phyloP scores from a whole-genome alignment of 495 filamentous ascomycete genomes.

The Coniosporium apollinis region DNA sequence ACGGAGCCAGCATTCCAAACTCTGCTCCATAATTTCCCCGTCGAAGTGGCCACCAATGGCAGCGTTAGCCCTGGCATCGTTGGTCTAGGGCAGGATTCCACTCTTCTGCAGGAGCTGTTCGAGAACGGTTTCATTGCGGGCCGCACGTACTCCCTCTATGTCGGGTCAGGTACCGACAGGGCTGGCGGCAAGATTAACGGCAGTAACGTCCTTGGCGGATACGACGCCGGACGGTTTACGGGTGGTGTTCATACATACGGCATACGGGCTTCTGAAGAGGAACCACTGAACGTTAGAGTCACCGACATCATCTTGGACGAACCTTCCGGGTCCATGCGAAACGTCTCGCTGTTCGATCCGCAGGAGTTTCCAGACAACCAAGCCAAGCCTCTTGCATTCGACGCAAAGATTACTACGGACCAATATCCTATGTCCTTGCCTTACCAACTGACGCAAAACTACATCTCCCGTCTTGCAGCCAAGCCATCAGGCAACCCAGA shows the following conservation, averaged over 20 bases:
- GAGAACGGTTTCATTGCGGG: slow-evolving; percentile 13
- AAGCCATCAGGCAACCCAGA: slow-evolving; percentile 12
- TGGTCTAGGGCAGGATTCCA: slow-evolving; percentile 17
- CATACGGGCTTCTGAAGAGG: slow-evolving; percentile 7
- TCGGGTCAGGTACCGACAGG: slow-evolving; percentile 13
- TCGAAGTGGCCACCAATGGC: slow-evolving; percentile 11
- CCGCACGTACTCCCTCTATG: slow-evolving; percentile 18
- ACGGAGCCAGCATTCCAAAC: slow-evolving; percentile 14
- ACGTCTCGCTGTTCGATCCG: slow-evolving; percentile 16
- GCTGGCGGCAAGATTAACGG: slow-evolving; percentile 17
- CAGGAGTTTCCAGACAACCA: slow-evolving; percentile 12
- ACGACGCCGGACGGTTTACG: slow-evolving; percentile 18
- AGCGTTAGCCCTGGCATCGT: slow-evolving; percentile 10
- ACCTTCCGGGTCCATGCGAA: slow-evolving; percentile 6
- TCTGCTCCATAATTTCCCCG: slow-evolving; percentile 10
- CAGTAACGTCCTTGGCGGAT: slow-evolving; percentile 17
- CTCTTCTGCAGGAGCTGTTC: slow-evolving; percentile 13
- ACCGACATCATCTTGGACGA: slow-evolving; percentile 16
- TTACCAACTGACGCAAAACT: slow-evolving; percentile 19
- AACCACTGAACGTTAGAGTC: slow-evolving; percentile 15
- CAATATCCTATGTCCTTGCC: slow-evolving; percentile 19
- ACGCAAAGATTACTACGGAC: slow-evolving; percentile 17
- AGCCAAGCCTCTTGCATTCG: slow-evolving; percentile 9
- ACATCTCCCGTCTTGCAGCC: slow-evolving; percentile 11
- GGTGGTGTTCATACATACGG: slow-evolving; percentile 9